Conservation (phyloP, 2,329 filamentous ascomycete species). For the Colletotrichum musicola region DNA sequence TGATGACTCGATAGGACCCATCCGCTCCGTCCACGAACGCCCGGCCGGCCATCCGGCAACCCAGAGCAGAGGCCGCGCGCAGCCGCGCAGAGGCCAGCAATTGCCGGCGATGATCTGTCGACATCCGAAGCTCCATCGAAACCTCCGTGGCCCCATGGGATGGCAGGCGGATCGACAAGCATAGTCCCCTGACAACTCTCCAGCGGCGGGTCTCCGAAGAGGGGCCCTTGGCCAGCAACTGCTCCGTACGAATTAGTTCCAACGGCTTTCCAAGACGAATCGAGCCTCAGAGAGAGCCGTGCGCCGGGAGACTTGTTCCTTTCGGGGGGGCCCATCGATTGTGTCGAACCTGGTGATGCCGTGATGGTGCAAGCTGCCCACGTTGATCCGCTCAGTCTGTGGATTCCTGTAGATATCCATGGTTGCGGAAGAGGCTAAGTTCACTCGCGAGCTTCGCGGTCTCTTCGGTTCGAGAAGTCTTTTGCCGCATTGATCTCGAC, state of each 20-base stretch:
- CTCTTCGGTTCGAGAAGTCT: background rate
- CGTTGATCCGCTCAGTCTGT: background rate
- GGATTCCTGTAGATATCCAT: background rate
- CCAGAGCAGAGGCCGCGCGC: background rate
- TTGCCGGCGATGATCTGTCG: constrained; percentile 21
- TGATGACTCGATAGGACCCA: constrained; percentile 19
- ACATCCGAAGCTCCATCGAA: background rate
- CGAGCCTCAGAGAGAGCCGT: constrained; percentile 17
- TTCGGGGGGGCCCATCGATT: background rate
- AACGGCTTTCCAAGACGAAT: constrained; percentile 8
- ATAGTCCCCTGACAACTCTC: background rate
- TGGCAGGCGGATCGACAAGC: constrained; percentile 4
- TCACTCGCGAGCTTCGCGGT: background rate
- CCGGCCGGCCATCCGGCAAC: constrained; percentile 8
- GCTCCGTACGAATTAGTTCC: constrained; percentile 13
- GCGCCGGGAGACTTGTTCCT: background rate
- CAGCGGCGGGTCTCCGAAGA: constrained; percentile 11
- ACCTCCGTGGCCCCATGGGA: background rate
- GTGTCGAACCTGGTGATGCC: background rate
- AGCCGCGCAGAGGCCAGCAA: background rate
- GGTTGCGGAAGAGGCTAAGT: background rate
- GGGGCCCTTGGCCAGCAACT: background rate
- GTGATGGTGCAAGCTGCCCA: background rate
- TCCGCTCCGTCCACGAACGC: background rate
- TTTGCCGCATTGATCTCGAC: background rate